A percentile compares a stretch with the other conserved stretches of the same genome.
Conservation (phyloP, 345 rosid species). For the Lumnitzera littorea region DNA sequence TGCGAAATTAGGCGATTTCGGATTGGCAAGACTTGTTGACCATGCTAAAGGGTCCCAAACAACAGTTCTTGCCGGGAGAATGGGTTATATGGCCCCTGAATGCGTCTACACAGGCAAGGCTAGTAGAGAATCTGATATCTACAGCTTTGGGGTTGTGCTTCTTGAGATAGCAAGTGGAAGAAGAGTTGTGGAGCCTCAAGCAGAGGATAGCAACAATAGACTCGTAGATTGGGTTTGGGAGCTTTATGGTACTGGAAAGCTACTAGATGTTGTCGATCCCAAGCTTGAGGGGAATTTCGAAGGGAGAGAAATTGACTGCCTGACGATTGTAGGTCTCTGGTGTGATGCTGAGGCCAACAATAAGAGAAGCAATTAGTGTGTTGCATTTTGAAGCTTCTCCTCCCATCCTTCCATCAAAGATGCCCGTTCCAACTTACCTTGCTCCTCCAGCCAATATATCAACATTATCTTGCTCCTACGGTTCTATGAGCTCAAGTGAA, state of each 20-base stretch:
- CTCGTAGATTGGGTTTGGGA: slow-evolving; percentile 1
- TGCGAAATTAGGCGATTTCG: slow-evolving; percentile 6
- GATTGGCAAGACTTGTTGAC: slow-evolving; percentile 8
- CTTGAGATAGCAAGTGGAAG: not conserved
- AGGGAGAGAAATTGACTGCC: not conserved
- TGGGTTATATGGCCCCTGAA: slow-evolving; percentile 4
- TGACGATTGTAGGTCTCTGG: slow-evolving; percentile 13
- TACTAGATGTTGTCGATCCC: not conserved
- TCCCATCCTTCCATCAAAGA: not conserved
- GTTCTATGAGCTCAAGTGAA: too few relatives aligned
- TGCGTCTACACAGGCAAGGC: not conserved
- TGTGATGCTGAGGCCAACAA: slow-evolving; percentile 9
- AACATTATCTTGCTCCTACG: too few relatives aligned
- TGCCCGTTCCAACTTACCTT: too few relatives aligned
- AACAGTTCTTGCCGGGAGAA: not conserved
- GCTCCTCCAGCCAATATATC: too few relatives aligned
- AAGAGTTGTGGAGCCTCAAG: not conserved
- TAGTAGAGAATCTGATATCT: slow-evolving; percentile 1
- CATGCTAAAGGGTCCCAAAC: not conserved
- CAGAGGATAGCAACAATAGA: not conserved
- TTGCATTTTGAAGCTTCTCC: not conserved
- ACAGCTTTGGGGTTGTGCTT: slow-evolving; percentile 1
- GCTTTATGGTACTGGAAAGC: not conserved
- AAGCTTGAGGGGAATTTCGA: not conserved
- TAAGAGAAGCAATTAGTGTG: slow-evolving; percentile 6